Conservation (phyloP, 257 asterid species). For the Leonotis leonurus region DNA sequence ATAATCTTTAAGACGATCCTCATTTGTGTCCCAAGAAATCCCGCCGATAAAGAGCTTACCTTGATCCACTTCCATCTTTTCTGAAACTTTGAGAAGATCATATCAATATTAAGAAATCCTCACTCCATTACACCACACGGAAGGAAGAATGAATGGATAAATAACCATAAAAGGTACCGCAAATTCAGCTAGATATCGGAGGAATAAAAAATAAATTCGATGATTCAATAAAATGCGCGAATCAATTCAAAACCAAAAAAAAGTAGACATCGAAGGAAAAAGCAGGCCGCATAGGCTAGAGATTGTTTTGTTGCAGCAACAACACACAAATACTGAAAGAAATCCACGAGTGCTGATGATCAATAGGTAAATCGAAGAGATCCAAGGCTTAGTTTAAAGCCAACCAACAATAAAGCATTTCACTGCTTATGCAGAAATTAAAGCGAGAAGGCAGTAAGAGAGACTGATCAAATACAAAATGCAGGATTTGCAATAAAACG, state of each 20-base stretch:
- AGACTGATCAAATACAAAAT: no score
- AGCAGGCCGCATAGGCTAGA: neutral
- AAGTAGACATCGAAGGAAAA: conserved; percentile 12
- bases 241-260: conserved; percentile 13
- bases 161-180: neutral
- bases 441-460: no score
- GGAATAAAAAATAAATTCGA: neutral
- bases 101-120: neutral
- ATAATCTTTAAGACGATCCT: conserved; percentile 75
- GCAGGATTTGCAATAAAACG: neutral
- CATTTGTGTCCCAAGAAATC: conserved; percentile 94
- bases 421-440: no score
- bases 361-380: no score
- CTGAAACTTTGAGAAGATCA: conserved; percentile 21
- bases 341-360: no score
- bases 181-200: neutral
- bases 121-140: no score
- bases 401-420: no score
- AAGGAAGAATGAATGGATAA: no score
- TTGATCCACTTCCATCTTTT: conserved; percentile 47
- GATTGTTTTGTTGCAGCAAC: no score
- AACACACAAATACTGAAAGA: no score
- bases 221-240: conserved; percentile 19
- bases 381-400: no score
- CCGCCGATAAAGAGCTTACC: conserved; percentile 89